Evolutionary conservation across 1,284 basidiomycete species (phyloP).

Genomic region (Heterobasidion irregulare): DNA sequence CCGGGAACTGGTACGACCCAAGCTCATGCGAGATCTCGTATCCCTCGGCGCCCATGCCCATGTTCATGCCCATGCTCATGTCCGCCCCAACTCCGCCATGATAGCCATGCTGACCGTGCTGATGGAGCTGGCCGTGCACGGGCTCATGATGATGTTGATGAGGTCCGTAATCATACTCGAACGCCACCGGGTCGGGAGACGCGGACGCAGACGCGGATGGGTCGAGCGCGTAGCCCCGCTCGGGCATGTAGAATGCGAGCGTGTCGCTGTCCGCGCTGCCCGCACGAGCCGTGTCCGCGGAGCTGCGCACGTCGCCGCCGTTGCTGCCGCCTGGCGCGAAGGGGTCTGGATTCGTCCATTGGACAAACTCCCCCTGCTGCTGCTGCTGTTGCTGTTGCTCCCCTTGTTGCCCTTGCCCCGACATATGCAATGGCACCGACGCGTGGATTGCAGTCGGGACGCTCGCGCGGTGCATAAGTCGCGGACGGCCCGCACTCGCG

Average conservation of each 20-base stretch:
- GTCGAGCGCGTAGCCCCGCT: too few species aligned
- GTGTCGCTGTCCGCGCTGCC: too few species aligned
- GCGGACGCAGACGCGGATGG: not conserved
- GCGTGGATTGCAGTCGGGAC: not conserved
- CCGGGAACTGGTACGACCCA: not conserved
- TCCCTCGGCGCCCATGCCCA: not conserved
- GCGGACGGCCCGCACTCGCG: not conserved
- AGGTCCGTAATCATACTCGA: not conserved
- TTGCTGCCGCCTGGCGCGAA: too few species aligned
- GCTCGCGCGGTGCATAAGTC: not conserved
- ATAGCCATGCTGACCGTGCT: not conserved
- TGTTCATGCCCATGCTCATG: not conserved
- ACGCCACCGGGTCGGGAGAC: not conserved
- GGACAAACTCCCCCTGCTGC: not conserved
- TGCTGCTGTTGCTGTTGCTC: not conserved
- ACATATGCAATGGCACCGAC: not conserved
- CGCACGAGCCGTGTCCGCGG: too few species aligned
- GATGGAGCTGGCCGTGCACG: not conserved
- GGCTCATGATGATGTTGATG: not conserved
- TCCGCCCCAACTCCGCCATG: not conserved
- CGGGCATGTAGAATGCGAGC: too few species aligned
- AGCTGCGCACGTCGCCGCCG: too few species aligned
- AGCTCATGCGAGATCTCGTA: not conserved
- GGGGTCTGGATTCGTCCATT: too few species aligned
- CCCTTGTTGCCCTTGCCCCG: not conserved